phyloP scores from a whole-genome alignment of 2,329 filamentous ascomycete species.

The Diaporthe velutina region DNA sequence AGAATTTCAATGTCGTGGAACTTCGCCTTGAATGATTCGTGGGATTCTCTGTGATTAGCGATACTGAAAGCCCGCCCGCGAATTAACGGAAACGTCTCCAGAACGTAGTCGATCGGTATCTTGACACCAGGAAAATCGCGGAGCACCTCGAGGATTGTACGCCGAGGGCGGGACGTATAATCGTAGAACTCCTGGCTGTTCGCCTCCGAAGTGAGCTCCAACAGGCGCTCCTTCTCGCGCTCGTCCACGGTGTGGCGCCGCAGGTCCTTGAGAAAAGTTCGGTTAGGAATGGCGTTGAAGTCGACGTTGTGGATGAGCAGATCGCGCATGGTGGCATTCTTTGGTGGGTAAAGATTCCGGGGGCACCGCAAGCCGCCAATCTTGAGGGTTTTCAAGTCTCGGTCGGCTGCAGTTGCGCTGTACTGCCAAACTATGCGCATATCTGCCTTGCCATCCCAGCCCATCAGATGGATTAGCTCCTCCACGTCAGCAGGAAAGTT shows the following conservation, averaged over 20 bases:
- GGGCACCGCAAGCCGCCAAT: conserved; percentile 34
- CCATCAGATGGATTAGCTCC: conserved; percentile 81
- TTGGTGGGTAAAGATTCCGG: conserved; percentile 53
- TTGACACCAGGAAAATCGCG: conserved; percentile 89
- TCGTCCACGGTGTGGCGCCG: conserved; percentile 79
- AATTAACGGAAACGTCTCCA: conserved; percentile 83
- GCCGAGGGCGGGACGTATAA: conserved; percentile 90
- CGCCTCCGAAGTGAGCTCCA: conserved; percentile 84
- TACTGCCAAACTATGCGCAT: conserved; percentile 53
- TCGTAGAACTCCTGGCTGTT: conserved; percentile 94
- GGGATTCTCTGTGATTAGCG: conserved; percentile 70
- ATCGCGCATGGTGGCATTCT: conserved; percentile 74
- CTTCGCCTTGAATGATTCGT: conserved; percentile 8
- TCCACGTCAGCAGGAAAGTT: conserved; percentile 89
- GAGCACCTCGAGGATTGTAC: conserved; percentile 92
- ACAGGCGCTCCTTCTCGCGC: conserved; percentile 83
- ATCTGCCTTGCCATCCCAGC: conserved; percentile 82
- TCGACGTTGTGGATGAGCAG: conserved; percentile 88
- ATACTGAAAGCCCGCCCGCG: conserved; percentile 96
- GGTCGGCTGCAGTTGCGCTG: not conserved
- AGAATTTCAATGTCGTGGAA: conserved; percentile 73
- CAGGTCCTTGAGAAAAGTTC: conserved; percentile 86
- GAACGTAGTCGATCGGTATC: conserved; percentile 80
- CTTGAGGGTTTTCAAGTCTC: not conserved
- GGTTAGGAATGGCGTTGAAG: conserved; percentile 88